Base-by-base conservation (phyloP, 116 monocot species). In the Papilionanthe hybrid region DNA sequence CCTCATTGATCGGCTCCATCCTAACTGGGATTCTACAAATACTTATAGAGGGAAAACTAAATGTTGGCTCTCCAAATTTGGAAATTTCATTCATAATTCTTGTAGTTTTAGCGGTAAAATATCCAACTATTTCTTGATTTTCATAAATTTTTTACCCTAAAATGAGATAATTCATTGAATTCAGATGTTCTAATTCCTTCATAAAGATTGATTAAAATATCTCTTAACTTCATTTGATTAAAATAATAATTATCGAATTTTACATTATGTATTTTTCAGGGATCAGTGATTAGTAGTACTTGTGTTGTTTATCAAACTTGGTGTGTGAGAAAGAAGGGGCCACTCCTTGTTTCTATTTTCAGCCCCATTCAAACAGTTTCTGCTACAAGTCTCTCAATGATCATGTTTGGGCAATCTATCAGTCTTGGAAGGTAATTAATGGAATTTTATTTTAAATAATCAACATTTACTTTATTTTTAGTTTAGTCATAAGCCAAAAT, bases 311-410 rank as follows among this genome's bases (percentile, higher is more conserved):
- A 89, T 79, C 90, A 88, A 74, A 81, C 82, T 20, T 94, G 92
- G 90, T 87, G 90, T 58, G 76, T 94, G n/a, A 76, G 77, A 53
- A 85, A 83, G 56, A 90, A 86, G 49, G 94, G 94, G 9, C 94
- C 94, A 0, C 84, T 94, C 4, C 79, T 90, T 30, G 92, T 90
- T 28, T 83, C 92, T 5, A 92, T 92, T 73, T 92, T 92, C 72
- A 90, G 72, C 66, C 94, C 94, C 19, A 55, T 94, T 6, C 88
- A 88, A 75, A 92, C 92, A 0, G 86, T 92, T 30, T 89, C 29
- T 80, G 82, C 88, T 27, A 79, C 84, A 13, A 43, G 87, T 30
- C 81, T 92, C 13, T 87, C 94, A 0, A 86, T 88, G 19, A 41
- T 87, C 5, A 30, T 87, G n/a, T 78, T 90, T 44, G 25, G 83